Conservation (phyloP, 2,329 filamentous ascomycete genomes). For the Stachybotrys chlorohalonatus region DNA sequence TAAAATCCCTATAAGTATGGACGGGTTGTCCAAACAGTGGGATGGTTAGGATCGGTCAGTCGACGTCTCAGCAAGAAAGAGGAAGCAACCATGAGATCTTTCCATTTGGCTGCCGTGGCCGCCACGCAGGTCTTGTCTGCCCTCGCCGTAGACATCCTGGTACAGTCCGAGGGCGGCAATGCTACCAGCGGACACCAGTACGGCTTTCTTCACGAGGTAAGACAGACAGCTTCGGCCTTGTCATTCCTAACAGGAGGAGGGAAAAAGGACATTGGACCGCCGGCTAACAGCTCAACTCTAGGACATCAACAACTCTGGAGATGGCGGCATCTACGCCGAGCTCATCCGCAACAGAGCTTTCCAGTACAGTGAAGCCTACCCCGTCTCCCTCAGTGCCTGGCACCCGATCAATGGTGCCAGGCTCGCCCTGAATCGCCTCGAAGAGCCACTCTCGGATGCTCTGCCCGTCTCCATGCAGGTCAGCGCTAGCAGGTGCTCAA, state of each 20-base stretch:
- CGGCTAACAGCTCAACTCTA: conserved; percentile 11
- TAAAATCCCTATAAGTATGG: background rate
- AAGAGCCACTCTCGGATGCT: conserved; percentile 39
- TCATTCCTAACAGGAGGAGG: background rate
- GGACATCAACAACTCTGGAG: conserved; percentile 60
- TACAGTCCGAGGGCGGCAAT: conserved; percentile 29
- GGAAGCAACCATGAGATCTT: conserved; percentile 7
- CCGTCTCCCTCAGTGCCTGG: conserved; percentile 36
- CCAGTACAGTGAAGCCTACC: conserved; percentile 39
- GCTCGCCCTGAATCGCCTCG: conserved; percentile 36
- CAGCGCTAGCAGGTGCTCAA: conserved; percentile 14
- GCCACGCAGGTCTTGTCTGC: conserved; percentile 4
- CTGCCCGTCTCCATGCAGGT: conserved; percentile 44
- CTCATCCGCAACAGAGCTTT: conserved; percentile 63
- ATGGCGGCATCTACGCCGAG: conserved; percentile 66
- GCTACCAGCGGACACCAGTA: conserved; percentile 34
- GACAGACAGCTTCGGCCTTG: background rate
- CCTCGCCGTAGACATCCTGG: conserved; percentile 24
- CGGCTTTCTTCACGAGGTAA: conserved; percentile 35
- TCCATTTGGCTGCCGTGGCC: conserved; percentile 12
- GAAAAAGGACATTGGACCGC: background rate
- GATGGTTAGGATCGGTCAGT: background rate
- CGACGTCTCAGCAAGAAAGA: background rate
- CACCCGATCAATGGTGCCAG: conserved; percentile 29
- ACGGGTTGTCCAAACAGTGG: background rate